Evolutionary conservation across 805 yeast genomes (phyloP).

Genomic region (Ogataea nonfermentans): DNA sequence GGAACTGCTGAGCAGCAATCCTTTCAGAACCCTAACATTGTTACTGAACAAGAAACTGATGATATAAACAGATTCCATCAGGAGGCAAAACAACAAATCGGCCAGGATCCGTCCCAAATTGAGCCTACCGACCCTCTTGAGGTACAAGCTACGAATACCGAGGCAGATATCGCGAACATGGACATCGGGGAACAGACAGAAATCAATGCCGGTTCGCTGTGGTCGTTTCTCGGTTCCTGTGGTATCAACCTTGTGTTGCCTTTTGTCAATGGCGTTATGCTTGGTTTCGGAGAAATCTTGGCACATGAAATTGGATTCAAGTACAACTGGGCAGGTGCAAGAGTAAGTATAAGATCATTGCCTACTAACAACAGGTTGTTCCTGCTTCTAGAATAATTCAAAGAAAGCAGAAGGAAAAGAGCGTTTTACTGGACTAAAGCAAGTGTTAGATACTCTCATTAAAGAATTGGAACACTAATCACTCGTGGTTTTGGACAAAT

Average conservation of each 20-base stretch:
- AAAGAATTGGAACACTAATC: too few relatives aligned
- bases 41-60: constrained; percentile 16
- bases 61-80: constrained; percentile 14
- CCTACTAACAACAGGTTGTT: constrained; percentile 16
- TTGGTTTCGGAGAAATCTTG: constrained; percentile 91
- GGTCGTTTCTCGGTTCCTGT: constrained; percentile 45
- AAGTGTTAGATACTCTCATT: too few relatives aligned
- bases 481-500: too few relatives aligned
- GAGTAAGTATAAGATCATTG: constrained; percentile 38
- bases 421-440: constrained; percentile 1
- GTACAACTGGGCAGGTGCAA: constrained; percentile 73
- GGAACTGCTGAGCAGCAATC: constrained; percentile 14
- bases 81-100: constrained; percentile 10
- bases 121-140: neutral
- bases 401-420: neutral
- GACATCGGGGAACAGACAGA: constrained; percentile 9
- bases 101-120: too few relatives aligned
- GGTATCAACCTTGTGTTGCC: constrained; percentile 81
- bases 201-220: constrained; percentile 27
- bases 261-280: constrained; percentile 89
- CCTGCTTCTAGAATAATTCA: constrained; percentile 20
- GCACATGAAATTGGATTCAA: constrained; percentile 90
- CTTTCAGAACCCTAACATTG: constrained; percentile 9
- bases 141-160: neutral
- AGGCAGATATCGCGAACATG: neutral